Conservation (phyloP, 441 rosid genomes). For the Isatis lusitanica region DNA sequence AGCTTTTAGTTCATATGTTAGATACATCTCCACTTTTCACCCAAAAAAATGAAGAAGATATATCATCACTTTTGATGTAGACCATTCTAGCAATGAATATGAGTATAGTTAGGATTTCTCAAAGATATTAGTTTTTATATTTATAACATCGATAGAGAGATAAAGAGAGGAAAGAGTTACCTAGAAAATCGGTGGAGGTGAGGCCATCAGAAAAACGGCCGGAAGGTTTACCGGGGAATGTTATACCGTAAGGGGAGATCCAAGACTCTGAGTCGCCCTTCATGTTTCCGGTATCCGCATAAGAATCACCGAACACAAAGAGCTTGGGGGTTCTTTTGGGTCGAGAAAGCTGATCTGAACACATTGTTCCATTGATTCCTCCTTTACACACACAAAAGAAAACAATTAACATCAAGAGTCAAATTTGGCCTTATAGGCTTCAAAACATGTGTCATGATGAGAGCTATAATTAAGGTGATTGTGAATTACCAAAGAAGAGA, state of each 20-base stretch:
- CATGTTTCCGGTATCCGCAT: conserved; percentile 63
- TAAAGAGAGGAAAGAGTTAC: conserved; percentile 26
- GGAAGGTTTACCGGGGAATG: conserved; percentile 63
- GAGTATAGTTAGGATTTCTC: no score
- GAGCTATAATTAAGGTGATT: background rate
- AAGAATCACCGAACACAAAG: conserved; percentile 71
- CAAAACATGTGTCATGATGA: background rate
- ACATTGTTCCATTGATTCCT: background rate
- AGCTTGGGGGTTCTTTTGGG: conserved; percentile 25
- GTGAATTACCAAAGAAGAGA: conserved; percentile 17
- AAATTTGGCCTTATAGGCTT: background rate
- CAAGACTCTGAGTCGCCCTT: conserved; percentile 34
- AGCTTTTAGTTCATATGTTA: no score
- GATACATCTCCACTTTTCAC: no score
- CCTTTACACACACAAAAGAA: background rate
- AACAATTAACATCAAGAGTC: no score
- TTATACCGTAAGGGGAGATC: conserved; percentile 57
- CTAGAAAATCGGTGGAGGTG: conserved; percentile 59
- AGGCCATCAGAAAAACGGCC: conserved; percentile 80
- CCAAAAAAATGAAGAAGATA: no score
- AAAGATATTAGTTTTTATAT: no score
- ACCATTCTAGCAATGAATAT: no score
- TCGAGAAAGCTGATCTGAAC: background rate
- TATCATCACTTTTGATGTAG: no score
- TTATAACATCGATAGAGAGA: background rate